Conservation (phyloP, 495 filamentous ascomycete genomes). For the Parathielavia appendiculata region DNA sequence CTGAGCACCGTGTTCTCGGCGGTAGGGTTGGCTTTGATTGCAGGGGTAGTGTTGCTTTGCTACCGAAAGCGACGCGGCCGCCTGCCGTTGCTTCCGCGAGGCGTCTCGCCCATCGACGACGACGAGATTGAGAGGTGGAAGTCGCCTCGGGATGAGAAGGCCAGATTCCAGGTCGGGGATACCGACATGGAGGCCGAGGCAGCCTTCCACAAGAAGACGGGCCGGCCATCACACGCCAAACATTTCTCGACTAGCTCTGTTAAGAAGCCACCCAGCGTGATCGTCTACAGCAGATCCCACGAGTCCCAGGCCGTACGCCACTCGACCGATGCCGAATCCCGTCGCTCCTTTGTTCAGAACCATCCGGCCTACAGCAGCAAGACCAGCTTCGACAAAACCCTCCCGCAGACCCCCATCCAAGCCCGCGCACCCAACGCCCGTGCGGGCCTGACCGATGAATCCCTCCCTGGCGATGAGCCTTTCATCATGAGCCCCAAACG, state of each 20-base stretch:
- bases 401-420: conserved; percentile 42
- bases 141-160: conserved; percentile 27
- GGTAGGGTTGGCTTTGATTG: conserved; percentile 34
- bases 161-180: conserved; percentile 13
- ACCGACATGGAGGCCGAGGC: conserved; percentile 23
- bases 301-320: conserved; percentile 15
- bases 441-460: conserved; percentile 46
- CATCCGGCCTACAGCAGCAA: conserved; percentile 21
- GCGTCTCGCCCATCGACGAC: conserved; percentile 47
- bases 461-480: conserved; percentile 44
- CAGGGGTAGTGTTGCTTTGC: conserved; percentile 28
- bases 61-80: conserved; percentile 30
- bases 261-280: conserved; percentile 42
- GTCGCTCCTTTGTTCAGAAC: conserved; percentile 27
- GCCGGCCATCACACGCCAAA: conserved; percentile 28
- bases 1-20: conserved; percentile 42
- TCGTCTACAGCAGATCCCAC: conserved; percentile 39
- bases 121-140: conserved; percentile 52
- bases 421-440: conserved; percentile 46
- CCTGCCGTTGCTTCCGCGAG: conserved; percentile 38
- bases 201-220: conserved; percentile 22
- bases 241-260: conserved; percentile 37
- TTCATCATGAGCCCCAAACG: conserved; percentile 39
- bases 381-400: conserved; percentile 36
- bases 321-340: conserved; percentile 36